These are phyloP conservation scores for Nectriaceae sp. DNA, from an alignment of 2,329 filamentous ascomycete species.

Conservation along the genomic window DNA sequence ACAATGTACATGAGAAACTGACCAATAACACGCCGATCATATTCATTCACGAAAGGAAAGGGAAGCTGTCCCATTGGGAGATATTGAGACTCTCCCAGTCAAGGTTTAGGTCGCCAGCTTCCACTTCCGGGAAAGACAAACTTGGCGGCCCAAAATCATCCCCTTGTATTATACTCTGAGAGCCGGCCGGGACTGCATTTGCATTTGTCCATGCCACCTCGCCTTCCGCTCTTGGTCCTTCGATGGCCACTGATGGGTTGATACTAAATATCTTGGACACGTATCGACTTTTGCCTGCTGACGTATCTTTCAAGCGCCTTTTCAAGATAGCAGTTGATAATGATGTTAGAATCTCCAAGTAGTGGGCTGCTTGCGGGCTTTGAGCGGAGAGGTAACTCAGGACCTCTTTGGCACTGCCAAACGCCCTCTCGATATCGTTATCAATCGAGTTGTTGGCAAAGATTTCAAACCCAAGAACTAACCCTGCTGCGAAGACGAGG, in stretches of 20 bases:
- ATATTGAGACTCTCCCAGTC: conserved; percentile 28
- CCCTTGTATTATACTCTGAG: background rate
- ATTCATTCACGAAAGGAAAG: too few species aligned
- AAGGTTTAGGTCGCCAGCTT: background rate
- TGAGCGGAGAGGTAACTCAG: conserved; percentile 48
- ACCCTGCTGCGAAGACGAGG: conserved; percentile 56
- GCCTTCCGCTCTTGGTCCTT: background rate
- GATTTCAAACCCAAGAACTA: conserved; percentile 58
- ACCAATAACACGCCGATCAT: too few species aligned
- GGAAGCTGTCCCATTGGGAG: conserved; percentile 27
- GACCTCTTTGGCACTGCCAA: conserved; percentile 51
- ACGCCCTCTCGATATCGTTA: conserved; percentile 47
- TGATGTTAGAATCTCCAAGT: conserved; percentile 54
- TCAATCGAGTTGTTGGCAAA: conserved; percentile 51
- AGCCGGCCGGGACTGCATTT: background rate
- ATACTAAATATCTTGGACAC: conserved; percentile 25
- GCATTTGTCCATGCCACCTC: background rate
- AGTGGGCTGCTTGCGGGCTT: conserved; percentile 59
- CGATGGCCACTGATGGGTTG: background rate
- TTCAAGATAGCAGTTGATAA: conserved; percentile 45
- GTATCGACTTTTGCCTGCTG: conserved; percentile 22
- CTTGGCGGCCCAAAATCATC: conserved; percentile 12
- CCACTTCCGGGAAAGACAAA: conserved; percentile 9
- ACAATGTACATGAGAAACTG: too few species aligned
- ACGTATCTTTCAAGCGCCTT: conserved; percentile 15